Evolutionary conservation across 257 asterid genomes (phyloP), one percentile per base, ranked within the genome.

Genomic region (Gardenia jasminoides): DNA sequence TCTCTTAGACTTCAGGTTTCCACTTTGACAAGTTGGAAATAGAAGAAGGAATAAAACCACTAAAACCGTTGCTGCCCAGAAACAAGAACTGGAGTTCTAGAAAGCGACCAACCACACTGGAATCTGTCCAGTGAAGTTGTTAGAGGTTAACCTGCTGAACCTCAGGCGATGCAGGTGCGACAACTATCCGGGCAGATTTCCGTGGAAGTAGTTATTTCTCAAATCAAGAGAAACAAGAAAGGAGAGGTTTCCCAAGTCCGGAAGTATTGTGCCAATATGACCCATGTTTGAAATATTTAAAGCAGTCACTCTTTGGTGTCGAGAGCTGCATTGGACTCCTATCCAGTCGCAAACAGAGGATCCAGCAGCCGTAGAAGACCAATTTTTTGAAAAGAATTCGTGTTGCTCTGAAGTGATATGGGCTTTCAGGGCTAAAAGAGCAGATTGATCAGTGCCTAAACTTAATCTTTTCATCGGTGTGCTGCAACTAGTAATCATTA

Each of bases 21-120:
- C 2, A 85, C 68, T 2, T 68, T 0, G 88, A 62, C 17, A 78
- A 15, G 56, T 87, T 86, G 1, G 30, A 71, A 30, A 78, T 15
- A 4, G 83, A 84, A 47, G 70, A 16, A 4, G 83, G 80, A 30
- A 80, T 73, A 7, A 22, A 7, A 15, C 79, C 80, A 1, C 22
- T 10, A 22, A 80, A 84, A 10, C 20, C 16, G 4, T 48, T 48
- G 20, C 0, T 6, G 5, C 0, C 6, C 2, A 70, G 39, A 70
- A 0, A 5, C 75, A 70, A 44, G 58, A 0, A 0, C 4, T n/a
- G 75, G 13, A 70, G 75, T 11, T 70, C 6, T 1, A 59, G 58
- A 43, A 59, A 59, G 30, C 2, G 54, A 19, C 75, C 59, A 70
- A 11, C 59, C 39, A 44, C 19, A 67, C 83, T 76, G 75, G 75